Conservation (phyloP, 495 filamentous ascomycete species). For the Xylaria cubensis region DNA sequence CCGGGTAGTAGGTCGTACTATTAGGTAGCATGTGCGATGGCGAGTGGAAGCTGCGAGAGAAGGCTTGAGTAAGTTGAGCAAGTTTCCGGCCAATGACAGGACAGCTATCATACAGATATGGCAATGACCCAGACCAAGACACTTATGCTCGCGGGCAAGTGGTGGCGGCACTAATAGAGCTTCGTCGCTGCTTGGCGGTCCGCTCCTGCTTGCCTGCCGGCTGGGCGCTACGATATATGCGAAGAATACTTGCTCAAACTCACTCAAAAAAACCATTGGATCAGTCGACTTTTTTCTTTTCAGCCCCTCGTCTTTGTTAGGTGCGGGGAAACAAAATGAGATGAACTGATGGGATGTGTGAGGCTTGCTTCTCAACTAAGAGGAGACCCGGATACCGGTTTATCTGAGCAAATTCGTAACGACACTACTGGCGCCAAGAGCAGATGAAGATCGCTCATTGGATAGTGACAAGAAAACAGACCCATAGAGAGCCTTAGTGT, state of each 20-base stretch:
- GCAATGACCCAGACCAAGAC: neutral
- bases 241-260: conserved; percentile 33
- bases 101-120: neutral
- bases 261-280: conserved; percentile 2
- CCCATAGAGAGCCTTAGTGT: too few species aligned
- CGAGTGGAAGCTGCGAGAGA: conserved; percentile 19
- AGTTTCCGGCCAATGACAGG: conserved; percentile 25
- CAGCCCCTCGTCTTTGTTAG: neutral
- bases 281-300: neutral
- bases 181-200: conserved; percentile 10
- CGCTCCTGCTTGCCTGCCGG: neutral
- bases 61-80: neutral
- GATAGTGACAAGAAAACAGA: too few species aligned
- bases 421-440: too few species aligned
- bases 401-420: too few species aligned
- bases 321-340: neutral
- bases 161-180: neutral
- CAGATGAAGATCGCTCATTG: too few species aligned
- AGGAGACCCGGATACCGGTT: neutral
- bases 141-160: neutral
- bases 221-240: conserved; percentile 1
- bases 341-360: neutral
- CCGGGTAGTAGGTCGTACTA: neutral
- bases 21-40: neutral
- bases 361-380: neutral